Conservation (phyloP, 2,329 filamentous ascomycete genomes). For the Penicillium occitanis region DNA sequence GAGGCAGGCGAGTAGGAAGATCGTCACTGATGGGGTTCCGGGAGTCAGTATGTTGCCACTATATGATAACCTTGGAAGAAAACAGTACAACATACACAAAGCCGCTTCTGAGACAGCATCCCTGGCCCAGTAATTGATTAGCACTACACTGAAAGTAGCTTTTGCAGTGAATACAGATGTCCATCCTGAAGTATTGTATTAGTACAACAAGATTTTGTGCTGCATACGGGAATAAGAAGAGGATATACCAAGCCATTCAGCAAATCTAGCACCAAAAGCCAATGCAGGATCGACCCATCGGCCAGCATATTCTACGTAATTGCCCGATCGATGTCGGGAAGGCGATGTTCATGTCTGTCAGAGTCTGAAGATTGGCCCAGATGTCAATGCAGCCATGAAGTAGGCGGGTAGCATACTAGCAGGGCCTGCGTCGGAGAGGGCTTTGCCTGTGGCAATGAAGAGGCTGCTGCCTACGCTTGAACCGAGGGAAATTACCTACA, state of each 20-base stretch:
- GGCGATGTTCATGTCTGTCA: not conserved
- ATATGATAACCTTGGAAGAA: not conserved
- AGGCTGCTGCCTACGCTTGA: not conserved
- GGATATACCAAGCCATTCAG: conserved; percentile 21
- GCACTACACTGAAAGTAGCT: not conserved
- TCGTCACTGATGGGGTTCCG: not conserved
- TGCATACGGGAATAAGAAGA: not conserved
- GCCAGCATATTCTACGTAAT: conserved; percentile 1
- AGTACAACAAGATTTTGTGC: not conserved
- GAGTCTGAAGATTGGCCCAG: not conserved
- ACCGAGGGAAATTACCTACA: not conserved
- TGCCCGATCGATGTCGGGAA: conserved; percentile 1
- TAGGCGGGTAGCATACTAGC: not conserved
- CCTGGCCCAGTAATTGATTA: not conserved
- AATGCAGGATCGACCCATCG: conserved; percentile 16
- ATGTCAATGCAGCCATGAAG: not conserved
- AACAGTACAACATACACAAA: not conserved
- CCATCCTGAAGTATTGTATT: not conserved
- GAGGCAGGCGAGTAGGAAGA: not conserved
- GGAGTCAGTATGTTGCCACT: not conserved
- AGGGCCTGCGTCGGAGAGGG: not conserved
- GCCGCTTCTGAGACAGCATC: not conserved
- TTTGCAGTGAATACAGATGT: not conserved
- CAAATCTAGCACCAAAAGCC: not conserved
- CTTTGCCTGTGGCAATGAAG: not conserved